Conservation (phyloP, 1,284 basidiomycete species). For the Malassezia brasiliensis region DNA sequence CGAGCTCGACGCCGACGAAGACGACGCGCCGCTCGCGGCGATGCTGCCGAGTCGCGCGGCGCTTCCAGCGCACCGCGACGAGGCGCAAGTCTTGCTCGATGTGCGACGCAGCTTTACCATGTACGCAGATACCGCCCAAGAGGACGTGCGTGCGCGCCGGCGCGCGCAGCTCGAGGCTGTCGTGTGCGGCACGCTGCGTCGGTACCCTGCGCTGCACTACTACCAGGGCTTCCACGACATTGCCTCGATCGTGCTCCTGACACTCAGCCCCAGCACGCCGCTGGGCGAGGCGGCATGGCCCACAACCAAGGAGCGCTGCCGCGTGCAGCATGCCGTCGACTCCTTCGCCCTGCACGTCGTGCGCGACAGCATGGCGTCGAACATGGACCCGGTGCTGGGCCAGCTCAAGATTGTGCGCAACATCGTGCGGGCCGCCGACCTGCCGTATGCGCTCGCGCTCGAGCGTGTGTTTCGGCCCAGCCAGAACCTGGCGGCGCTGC, state of each 20-base stretch:
- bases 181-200: slow-evolving; percentile 61
- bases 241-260: slow-evolving; percentile 71
- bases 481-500: slow-evolving; percentile 66
- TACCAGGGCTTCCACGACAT: slow-evolving; percentile 88
- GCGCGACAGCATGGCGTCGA: slow-evolving; percentile 76
- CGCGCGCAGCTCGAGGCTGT: slow-evolving; percentile 27
- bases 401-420: slow-evolving; percentile 62
- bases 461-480: slow-evolving; percentile 56
- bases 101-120: slow-evolving; percentile 37
- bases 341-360: slow-evolving; percentile 70
- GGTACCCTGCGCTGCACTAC: slow-evolving; percentile 64
- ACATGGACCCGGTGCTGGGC: slow-evolving; percentile 73
- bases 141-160: slow-evolving; percentile 8
- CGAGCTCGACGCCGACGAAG: not conserved
- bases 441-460: slow-evolving; percentile 60
- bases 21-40: not conserved
- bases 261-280: slow-evolving; percentile 51
- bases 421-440: slow-evolving; percentile 63
- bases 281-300: not conserved
- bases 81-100: slow-evolving; percentile 40
- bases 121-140: slow-evolving; percentile 2
- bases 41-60: slow-evolving; percentile 7
- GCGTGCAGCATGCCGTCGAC: slow-evolving; percentile 43
- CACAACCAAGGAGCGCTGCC: not conserved
- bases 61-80: slow-evolving; percentile 23